A percentile compares a stretch with the other conserved stretches of the same genome.
These are phyloP conservation scores for Clavulina sp. DNA, from an alignment of 768 basidiomycete genomes.

Conservation along the genomic window DNA sequence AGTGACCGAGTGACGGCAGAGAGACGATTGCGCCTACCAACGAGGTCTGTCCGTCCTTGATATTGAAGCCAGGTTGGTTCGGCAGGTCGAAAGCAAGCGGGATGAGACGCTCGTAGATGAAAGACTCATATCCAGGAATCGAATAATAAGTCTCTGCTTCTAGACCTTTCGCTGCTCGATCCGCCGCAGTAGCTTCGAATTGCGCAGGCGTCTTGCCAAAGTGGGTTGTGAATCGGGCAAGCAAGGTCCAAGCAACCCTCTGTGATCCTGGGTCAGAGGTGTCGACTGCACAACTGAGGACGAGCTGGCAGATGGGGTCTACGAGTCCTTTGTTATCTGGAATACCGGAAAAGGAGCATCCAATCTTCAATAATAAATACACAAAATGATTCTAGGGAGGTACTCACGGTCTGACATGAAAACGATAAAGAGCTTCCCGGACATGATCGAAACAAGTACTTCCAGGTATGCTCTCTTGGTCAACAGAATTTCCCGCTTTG, in stretches of 20 bases:
- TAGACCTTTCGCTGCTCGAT: conserved; percentile 7
- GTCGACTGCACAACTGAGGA: conserved; percentile 58
- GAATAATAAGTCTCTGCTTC: conserved; percentile 19
- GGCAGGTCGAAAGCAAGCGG: conserved; percentile 71
- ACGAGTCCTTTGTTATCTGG: conserved; percentile 43
- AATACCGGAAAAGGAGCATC: conserved; percentile 17
- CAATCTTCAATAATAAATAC: background rate
- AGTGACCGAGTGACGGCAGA: background rate
- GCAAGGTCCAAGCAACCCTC: conserved; percentile 64
- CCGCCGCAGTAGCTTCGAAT: conserved; percentile 22
- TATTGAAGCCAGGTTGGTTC: conserved; percentile 61
- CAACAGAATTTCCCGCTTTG: conserved; percentile 54
- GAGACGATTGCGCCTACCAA: conserved; percentile 34
- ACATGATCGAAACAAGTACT: conserved; percentile 65
- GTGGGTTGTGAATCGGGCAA: conserved; percentile 43
- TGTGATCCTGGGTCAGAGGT: conserved; percentile 58
- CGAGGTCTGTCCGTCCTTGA: conserved; percentile 74
- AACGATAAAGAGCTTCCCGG: conserved; percentile 61
- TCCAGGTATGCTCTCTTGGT: conserved; percentile 80
- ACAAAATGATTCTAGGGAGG: background rate
- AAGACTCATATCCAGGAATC: conserved; percentile 81
- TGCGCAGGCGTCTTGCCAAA: conserved; percentile 39
- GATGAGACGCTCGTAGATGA: conserved; percentile 74
- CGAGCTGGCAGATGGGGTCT: conserved; percentile 56
- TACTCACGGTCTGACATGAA: conserved; percentile 77